Evolutionary conservation across 1,139 yeast species (phyloP).

Genomic region (Yamadazyma spencermartinsiae): DNA sequence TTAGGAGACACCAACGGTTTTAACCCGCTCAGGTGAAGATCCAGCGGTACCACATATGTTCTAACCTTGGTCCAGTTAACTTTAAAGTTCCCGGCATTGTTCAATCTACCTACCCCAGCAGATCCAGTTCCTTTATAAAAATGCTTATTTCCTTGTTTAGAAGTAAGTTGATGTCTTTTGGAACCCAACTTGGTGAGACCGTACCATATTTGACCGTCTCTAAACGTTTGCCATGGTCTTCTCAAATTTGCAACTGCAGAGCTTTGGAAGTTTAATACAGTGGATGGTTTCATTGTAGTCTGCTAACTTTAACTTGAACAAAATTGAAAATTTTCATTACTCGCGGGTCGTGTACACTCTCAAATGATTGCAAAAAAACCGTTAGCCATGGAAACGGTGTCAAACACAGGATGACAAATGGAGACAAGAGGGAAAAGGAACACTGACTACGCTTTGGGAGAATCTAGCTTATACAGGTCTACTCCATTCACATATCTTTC

Average conservation of each 20-base stretch:
- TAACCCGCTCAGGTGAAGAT: conserved; percentile 43
- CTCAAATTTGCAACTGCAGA: conserved; percentile 55
- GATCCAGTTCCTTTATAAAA: conserved; percentile 96
- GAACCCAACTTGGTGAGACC: conserved; percentile 78
- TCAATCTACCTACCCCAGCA: conserved; percentile 84
- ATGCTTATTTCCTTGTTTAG: conserved; percentile 93
- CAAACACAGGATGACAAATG: too few relatives aligned
- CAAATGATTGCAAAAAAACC: too few relatives aligned
- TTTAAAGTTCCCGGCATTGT: conserved; percentile 70
- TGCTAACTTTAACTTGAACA: background rate
- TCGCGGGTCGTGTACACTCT: background rate
- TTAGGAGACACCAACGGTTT: conserved; percentile 74
- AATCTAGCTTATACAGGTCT: too few relatives aligned
- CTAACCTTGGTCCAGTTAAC: conserved; percentile 86
- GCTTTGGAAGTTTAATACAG: conserved; percentile 52
- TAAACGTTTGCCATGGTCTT: conserved; percentile 87
- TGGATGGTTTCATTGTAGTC: conserved; percentile 56
- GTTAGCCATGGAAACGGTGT: too few relatives aligned
- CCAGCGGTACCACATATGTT: conserved; percentile 82
- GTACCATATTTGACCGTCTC: conserved; percentile 82
- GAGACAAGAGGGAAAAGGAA: too few relatives aligned
- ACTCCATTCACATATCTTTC: too few relatives aligned
- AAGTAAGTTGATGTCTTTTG: conserved; percentile 80
- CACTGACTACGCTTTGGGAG: too few relatives aligned
- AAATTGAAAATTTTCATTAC: background rate